A percentile compares a stretch with the other conserved stretches of the same genome.
phyloP scores from a whole-genome alignment of 2,329 filamentous ascomycete species.

The Cercospora canescens region DNA sequence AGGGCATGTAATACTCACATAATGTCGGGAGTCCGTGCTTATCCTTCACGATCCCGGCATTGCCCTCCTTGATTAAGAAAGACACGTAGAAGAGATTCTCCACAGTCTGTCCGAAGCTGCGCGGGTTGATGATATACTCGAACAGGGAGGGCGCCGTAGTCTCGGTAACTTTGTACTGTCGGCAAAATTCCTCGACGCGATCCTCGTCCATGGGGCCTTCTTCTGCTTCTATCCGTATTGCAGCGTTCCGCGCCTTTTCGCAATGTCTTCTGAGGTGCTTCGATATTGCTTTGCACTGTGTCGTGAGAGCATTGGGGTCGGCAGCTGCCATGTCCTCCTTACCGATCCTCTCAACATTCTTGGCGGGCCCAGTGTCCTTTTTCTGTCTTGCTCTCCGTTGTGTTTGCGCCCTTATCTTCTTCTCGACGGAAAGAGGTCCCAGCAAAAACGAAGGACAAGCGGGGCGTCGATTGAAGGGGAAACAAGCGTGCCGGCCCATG shows the following conservation, averaged over 20 bases:
- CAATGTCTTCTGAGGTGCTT: conserved; percentile 55
- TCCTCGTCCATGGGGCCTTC: conserved; percentile 39
- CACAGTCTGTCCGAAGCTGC: conserved; percentile 88
- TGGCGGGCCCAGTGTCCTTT: conserved; percentile 66
- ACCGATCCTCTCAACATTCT: conserved; percentile 73
- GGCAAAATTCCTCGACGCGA: conserved; percentile 55
- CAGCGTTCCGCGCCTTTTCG: conserved; percentile 29
- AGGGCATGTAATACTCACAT: conserved; percentile 56
- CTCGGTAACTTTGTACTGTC: conserved; percentile 63
- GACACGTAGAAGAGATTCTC: conserved; percentile 97
- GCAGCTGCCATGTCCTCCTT: conserved; percentile 71
- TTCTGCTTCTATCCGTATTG: conserved; percentile 29
- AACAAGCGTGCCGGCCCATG: conserved; percentile 74
- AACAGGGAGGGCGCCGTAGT: conserved; percentile 76
- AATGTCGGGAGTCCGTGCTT: conserved; percentile 74
- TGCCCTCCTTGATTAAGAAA: conserved; percentile 87
- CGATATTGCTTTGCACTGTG: conserved; percentile 74
- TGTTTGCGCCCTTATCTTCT: conserved; percentile 69
- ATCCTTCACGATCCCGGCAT: conserved; percentile 72
- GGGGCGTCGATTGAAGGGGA: conserved; percentile 72
- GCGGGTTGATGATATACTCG: conserved; percentile 85
- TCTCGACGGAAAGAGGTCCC: conserved; percentile 85
- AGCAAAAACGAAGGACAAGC: conserved; percentile 80
- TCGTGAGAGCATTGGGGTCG: conserved; percentile 78
- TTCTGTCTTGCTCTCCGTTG: conserved; percentile 72